Evolutionary conservation across 129 eudicot species (phyloP).

Genomic region (Flaveria sonorensis): DNA sequence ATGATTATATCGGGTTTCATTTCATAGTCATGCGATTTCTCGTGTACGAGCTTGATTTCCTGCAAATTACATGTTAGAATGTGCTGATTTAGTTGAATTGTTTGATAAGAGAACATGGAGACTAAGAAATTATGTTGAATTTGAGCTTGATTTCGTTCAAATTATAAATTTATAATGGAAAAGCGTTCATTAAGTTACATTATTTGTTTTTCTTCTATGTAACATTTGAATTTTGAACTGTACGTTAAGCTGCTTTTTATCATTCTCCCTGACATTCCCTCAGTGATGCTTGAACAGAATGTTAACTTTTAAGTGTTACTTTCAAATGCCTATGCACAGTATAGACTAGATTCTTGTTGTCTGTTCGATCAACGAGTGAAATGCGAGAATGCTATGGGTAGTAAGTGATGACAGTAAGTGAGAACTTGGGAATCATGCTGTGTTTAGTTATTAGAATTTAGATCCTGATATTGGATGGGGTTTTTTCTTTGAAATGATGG

Average conservation of each 20-base stretch:
- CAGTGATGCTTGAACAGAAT: neutral
- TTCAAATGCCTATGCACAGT: neutral
- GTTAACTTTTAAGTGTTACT: neutral
- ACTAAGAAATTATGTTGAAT: neutral
- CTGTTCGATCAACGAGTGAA: neutral
- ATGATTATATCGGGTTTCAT: neutral
- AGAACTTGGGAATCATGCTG: neutral
- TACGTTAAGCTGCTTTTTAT: neutral
- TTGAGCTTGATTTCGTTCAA: too few relatives aligned
- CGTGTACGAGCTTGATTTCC: slow-evolving; percentile 12
- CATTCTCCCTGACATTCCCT: neutral
- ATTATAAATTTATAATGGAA: too few relatives aligned
- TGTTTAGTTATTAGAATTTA: neutral
- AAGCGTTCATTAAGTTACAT: slow-evolving; percentile 22
- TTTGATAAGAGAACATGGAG: slow-evolving; percentile 1
- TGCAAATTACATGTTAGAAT: slow-evolving; percentile 3
- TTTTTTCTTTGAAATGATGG: neutral
- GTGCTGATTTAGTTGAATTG: slow-evolving; percentile 9
- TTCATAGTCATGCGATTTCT: neutral
- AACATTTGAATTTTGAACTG: slow-evolving; percentile 15
- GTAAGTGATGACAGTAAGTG: neutral
- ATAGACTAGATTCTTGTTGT: neutral
- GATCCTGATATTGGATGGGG: neutral
- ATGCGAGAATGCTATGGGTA: slow-evolving; percentile 5
- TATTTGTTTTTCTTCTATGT: neutral